Percentiles rank a stretch among this genome's conserved stretches.
Conservation (phyloP, 805 yeast genomes). For the Zygoascus bituminiphila region DNA sequence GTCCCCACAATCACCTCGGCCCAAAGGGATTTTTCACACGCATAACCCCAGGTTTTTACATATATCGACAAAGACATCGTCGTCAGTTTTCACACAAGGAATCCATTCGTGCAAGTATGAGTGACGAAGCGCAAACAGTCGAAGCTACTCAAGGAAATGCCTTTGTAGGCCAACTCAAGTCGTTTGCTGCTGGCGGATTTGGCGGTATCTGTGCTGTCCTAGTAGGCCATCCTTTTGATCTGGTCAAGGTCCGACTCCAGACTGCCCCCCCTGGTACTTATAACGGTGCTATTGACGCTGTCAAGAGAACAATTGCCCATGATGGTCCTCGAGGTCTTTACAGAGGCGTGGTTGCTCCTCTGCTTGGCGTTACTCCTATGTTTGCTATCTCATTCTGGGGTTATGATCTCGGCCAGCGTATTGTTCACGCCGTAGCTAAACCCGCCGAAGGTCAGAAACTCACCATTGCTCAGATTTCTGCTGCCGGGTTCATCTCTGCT, state of each 20-base stretch:
- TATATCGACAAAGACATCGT: no score
- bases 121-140: slow-evolving; percentile 21
- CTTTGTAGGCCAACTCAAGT: slow-evolving; percentile 67
- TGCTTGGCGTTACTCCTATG: slow-evolving; percentile 96
- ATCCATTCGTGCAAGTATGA: slow-evolving; percentile 13
- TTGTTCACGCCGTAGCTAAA: slow-evolving; percentile 41
- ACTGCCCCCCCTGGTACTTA: slow-evolving; percentile 56
- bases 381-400: slow-evolving; percentile 99
- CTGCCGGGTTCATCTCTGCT: slow-evolving; percentile 93
- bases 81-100: no score
- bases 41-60: background rate
- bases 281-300: slow-evolving; percentile 55
- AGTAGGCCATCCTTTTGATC: slow-evolving; percentile 95
- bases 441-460: slow-evolving; percentile 32
- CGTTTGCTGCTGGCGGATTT: slow-evolving; percentile 88
- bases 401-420: slow-evolving; percentile 80
- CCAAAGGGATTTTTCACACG: background rate
- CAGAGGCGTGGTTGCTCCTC: slow-evolving; percentile 90
- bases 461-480: slow-evolving; percentile 61
- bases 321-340: slow-evolving; percentile 79
- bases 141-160: slow-evolving; percentile 20
- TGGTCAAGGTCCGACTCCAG: slow-evolving; percentile 85
- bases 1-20: background rate
- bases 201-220: slow-evolving; percentile 95
- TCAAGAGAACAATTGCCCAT: slow-evolving; percentile 56